Evolutionary conservation across 2,329 filamentous ascomycete species (phyloP).

Genomic region (Hypoxylon sp.): DNA sequence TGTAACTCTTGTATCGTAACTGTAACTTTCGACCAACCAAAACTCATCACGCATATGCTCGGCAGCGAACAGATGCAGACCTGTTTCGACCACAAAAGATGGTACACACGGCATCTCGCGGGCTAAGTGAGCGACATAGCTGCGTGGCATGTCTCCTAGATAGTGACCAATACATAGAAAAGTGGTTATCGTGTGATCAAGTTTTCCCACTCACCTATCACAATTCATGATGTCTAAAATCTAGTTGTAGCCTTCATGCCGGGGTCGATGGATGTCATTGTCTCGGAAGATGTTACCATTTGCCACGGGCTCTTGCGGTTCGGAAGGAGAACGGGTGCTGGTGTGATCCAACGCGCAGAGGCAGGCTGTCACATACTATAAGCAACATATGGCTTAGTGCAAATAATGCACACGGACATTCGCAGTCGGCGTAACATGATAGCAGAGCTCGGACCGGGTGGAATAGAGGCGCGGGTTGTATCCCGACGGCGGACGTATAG

Average conservation of each 20-base stretch:
- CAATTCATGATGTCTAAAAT: not conserved
- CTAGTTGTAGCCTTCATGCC: not conserved
- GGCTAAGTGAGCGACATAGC: conserved; percentile 4
- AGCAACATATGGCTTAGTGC: not conserved
- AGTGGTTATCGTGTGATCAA: conserved; percentile 2
- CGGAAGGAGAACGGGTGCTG: conserved; percentile 6
- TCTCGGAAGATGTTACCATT: conserved; percentile 36
- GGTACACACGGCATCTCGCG: conserved; percentile 13
- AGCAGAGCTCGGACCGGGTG: not conserved
- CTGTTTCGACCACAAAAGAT: conserved; percentile 7
- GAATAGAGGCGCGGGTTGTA: not conserved
- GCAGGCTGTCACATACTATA: conserved; percentile 6
- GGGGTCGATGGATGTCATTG: conserved; percentile 17
- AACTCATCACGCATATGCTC: not conserved
- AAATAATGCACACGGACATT: conserved; percentile 4
- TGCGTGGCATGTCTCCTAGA: conserved; percentile 5
- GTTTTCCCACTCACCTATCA: conserved; percentile 6
- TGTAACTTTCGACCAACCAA: not conserved
- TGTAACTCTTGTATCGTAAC: not conserved
- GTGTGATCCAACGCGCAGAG: conserved; percentile 20
- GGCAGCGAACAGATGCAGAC: not conserved
- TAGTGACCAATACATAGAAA: conserved; percentile 8
- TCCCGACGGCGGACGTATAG: not conserved
- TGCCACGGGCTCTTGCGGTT: conserved; percentile 30
- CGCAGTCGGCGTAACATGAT: conserved; percentile 1